Base-by-base conservation (phyloP, 1,284 basidiomycete genomes). In the Rhodotorula sp. region DNA sequence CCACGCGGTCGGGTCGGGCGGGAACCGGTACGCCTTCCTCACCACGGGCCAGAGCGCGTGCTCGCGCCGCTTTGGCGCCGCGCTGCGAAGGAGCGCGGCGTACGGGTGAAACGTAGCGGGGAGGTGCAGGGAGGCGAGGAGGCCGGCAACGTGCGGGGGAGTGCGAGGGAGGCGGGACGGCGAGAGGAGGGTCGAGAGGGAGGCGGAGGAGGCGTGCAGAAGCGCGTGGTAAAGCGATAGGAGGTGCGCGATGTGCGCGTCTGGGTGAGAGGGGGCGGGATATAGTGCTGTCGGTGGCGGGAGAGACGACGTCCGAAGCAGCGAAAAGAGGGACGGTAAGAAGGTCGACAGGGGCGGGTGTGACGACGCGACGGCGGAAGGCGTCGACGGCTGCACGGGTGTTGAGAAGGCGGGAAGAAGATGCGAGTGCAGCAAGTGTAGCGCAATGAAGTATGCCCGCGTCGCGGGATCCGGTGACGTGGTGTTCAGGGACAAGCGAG, bases 361-460 rank as follows among this genome's bases (percentile, higher is more conserved):
- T 5, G 60, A 34, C 41, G 54, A 13, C 4, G 60, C n/a, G 7
- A n/a, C 44, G 12, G 25, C 7, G 7, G 66, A 41, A 1, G 66
- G 34, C 0, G 59, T 44, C 0, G 23, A 7, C 3, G 44, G 25
- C 4, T 12, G 3, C 0, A 16, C 0, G 0, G 55, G 19, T 14
- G 46, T 14, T 7, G 64, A 42, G 61, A 49, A 63, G 12, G 67
- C 45, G 13, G 65, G 65, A 1, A 73, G 50, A 34, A 72, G 71
- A 12, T 58, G 56, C 17, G 64, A 59, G 49, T 74, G 66, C 27
- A 69, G 44, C 45, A 72, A 68, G 50, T 70, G 61, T 12, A 74
- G 61, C 16, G 58, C 8, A 48, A 70, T 41, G 59, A 59, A 72
- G 50, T 66, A 68, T 1, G 66, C 66, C 44, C 64, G 45, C 2